Evolutionary conservation across 768 basidiomycete genomes (phyloP), one percentile per base, ranked within the genome.

Genomic region (Boletus vermiculosoides): DNA sequence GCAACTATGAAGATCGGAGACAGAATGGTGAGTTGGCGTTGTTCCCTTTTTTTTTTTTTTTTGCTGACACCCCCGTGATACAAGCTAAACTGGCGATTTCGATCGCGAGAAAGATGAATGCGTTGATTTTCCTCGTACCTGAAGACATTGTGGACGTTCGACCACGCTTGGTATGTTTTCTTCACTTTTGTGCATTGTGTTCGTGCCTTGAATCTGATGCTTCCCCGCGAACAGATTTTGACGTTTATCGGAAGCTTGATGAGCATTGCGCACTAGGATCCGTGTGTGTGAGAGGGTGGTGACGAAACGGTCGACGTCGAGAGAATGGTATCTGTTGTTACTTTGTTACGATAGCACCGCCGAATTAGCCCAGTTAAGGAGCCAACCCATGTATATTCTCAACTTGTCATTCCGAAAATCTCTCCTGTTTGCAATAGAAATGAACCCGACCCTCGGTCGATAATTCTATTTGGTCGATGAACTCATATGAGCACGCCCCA

Each of bases 71-170:
- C 4, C 4, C 9, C 2, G 5, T 18, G 25, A 30, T 6, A 12
- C 60, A 95, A 97, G 95, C 95, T 16, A 98, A 98, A 83, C 74
- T 98, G 61, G 96, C 94, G 9, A 98, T 98, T 64, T 98, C 96
- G 3, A 98, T 98, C 64, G 95, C 96, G n/a, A 82, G 96, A 67
- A 98, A 98, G 82, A 88, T 95, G 87, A 92, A 93, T 52, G 92
- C 92, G 5, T 74, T 97, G 64, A 98, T 98, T 66, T 98, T 98
- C 82, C 76, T 98, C 56, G 96, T 98, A 0, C 94, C 96, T 0
- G 96, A 98, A 68, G 94, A 94, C 74, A 94, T 98, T 64, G 94
- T 98, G 36, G 95, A 98, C 71, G 83, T 98, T 58, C 86, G 96
- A 42, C 85, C 94, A 33, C 85, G 92, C 56, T 79, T 97, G 71